Base-by-base conservation (phyloP, 768 basidiomycete genomes). In the Mycena belliarum region DNA sequence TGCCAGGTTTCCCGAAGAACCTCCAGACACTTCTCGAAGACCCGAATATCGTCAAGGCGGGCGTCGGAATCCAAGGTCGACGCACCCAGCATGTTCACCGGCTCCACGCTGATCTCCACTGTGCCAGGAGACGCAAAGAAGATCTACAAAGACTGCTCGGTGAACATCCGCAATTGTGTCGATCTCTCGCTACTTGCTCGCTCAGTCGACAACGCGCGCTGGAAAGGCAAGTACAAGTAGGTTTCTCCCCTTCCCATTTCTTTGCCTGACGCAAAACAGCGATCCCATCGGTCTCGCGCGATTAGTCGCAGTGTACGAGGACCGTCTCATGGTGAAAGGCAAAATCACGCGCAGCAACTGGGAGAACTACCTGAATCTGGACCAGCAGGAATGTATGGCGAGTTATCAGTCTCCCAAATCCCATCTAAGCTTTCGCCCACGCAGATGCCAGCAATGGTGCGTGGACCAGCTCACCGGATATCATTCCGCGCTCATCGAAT, bases 121-220 rank as follows among this genome's bases (percentile, higher is more conserved):
- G 42, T 49, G 26, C 7, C 63, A 91, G 90, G 77, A 62, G 91
- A 93, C 65, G 83, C 80, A 54, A 75, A 77, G 67, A 93, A 92
- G 69, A 65, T 92, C 14, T 84, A 76, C 69, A 76, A 56, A 51
- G 82, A 83, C 56, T 66, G 79, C 77, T 49, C 72, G 55, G 65
- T 77, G 66, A 68, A 74, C 75, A 61, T 76, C 65, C 58, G 75
- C 66, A 73, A 82, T 72, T 72, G 88, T 75, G 85, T 91, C 18
- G 91, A 93, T 65, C 76, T 93, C 9, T 79, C 84, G 41, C 75
- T 88, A 6, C 75, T 93, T 21, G 89, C 89, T 16, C 79, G 84
- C 29, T 82, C 83, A 0, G 87, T 84, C 42, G 91, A 92, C 66
- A 87, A 88, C 61, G 73, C 73, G 7, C 79, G 77, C 28, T 92